Percentiles rank a stretch among this genome's conserved stretches.
Conservation (phyloP, 805 yeast genomes). For the Hanseniaspora opuntiae region DNA sequence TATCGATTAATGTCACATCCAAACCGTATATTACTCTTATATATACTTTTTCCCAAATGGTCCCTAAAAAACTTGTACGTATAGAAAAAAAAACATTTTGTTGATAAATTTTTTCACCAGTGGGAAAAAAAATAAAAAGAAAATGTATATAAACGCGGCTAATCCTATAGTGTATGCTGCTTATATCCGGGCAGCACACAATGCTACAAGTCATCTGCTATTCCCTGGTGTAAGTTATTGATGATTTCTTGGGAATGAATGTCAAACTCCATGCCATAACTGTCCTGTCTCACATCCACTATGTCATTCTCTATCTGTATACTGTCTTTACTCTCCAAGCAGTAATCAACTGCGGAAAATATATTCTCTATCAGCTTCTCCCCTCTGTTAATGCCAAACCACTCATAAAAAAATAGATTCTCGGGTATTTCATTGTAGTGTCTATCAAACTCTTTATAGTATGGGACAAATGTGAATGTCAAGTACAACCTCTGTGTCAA, state of each 20-base stretch:
- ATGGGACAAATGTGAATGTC: conserved; percentile 28
- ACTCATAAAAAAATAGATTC: conserved; percentile 26
- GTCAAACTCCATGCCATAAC: conserved; percentile 11
- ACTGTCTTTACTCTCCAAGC: conserved; percentile 19
- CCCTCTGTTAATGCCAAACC: conserved; percentile 31
- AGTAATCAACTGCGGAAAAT: conserved; percentile 27
- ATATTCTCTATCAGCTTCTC: conserved; percentile 28
- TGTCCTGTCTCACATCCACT: background rate
- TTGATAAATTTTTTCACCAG: no score
- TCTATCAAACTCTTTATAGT: conserved; percentile 26
- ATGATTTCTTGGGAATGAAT: conserved; percentile 16
- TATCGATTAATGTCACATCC: no score
- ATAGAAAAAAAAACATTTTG: no score
- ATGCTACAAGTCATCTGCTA: conserved; percentile 21
- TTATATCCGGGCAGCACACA: background rate
- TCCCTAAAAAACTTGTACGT: no score
- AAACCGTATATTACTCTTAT: no score
- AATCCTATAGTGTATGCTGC: background rate
- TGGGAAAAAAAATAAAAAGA: background rate
- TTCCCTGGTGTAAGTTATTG: conserved; percentile 18
- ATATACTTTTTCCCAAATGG: no score
- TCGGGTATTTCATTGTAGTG: conserved; percentile 27
- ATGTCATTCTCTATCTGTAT: conserved; percentile 12
- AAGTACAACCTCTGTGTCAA: background rate
- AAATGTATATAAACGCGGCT: background rate